Percentiles rank a stretch among this genome's conserved stretches.
Conservation (phyloP, 2,329 filamentous ascomycete species). For the Ilyonectria mors-panacis region DNA sequence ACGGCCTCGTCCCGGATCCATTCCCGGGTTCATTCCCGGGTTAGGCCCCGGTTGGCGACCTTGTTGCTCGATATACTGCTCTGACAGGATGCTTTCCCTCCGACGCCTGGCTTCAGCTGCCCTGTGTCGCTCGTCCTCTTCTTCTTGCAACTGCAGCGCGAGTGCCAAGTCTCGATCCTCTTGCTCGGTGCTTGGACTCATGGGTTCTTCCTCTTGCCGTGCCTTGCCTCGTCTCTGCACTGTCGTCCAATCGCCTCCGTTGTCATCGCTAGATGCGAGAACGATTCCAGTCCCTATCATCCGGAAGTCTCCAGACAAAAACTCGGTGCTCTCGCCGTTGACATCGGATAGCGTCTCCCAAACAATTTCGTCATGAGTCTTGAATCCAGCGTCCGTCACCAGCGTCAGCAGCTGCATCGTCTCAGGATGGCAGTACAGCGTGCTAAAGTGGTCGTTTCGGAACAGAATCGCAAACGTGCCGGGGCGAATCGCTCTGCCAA, state of each 20-base stretch:
- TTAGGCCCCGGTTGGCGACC: conserved; percentile 55
- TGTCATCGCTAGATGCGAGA: conserved; percentile 39
- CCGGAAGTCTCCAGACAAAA: conserved; percentile 92
- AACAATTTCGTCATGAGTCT: conserved; percentile 89
- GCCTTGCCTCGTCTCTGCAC: conserved; percentile 58
- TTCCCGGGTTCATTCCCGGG: conserved; percentile 30
- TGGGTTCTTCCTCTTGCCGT: conserved; percentile 44
- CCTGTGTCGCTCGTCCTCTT: conserved; percentile 87
- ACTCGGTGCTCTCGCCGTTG: conserved; percentile 85
- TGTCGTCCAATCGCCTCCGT: conserved; percentile 67
- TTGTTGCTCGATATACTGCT: conserved; percentile 79
- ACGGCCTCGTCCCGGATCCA: conserved; percentile 36
- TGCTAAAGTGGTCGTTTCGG: conserved; percentile 97
- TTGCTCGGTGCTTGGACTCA: conserved; percentile 70
- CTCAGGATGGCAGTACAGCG: conserved; percentile 88
- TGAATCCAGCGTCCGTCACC: conserved; percentile 94
- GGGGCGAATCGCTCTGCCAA: conserved; percentile 78
- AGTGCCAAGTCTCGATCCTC: conserved; percentile 91
- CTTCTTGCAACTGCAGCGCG: conserved; percentile 93
- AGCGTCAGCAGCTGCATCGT: conserved; percentile 83
- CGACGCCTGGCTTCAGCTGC: conserved; percentile 74
- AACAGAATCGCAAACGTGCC: conserved; percentile 93
- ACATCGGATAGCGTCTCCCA: conserved; percentile 96
- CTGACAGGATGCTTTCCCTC: conserved; percentile 77
- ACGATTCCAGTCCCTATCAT: conserved; percentile 74